Conservation (phyloP, 352 stramenopile genomes). For the Phytophthora constricta region DNA sequence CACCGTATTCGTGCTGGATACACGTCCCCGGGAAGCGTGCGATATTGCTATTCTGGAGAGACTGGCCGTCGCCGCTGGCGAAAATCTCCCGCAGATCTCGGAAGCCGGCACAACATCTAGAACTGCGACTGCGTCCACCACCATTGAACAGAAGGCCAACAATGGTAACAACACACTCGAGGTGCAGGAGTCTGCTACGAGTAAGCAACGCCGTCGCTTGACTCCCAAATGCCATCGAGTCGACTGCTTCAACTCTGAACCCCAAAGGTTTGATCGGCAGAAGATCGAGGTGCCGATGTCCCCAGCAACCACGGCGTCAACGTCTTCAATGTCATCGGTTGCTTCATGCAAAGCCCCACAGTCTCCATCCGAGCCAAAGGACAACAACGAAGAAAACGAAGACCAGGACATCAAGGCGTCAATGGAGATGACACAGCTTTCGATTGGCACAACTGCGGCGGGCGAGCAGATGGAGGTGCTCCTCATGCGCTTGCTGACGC, state of each 20-base stretch:
- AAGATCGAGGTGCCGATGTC: slow-evolving; percentile 24
- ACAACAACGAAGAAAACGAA: slow-evolving; percentile 8
- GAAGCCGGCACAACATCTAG: neutral
- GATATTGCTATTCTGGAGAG: slow-evolving; percentile 77
- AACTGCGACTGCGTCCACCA: neutral
- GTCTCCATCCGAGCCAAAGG: slow-evolving; percentile 12
- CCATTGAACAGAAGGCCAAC: slow-evolving; percentile 8
- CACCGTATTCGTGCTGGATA: slow-evolving; percentile 87
- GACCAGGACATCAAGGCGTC: slow-evolving; percentile 13
- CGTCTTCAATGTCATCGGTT: slow-evolving; percentile 45
- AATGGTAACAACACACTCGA: slow-evolving; percentile 9
- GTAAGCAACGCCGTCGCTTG: neutral
- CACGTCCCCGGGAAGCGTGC: slow-evolving; percentile 68
- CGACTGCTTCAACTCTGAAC: slow-evolving; percentile 13
- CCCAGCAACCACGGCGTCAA: slow-evolving; percentile 32
- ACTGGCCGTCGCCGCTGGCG: slow-evolving; percentile 56
- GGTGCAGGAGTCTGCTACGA: slow-evolving; percentile 14
- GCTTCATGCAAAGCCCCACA: slow-evolving; percentile 4
- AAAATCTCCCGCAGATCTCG: slow-evolving; percentile 54
- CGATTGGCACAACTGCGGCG: slow-evolving; percentile 34
- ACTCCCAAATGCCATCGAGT: neutral
- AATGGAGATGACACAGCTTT: slow-evolving; percentile 34
- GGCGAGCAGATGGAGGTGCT: slow-evolving; percentile 70
- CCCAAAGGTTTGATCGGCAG: slow-evolving; percentile 20
- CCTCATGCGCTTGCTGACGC: slow-evolving; percentile 80